Evolutionary conservation across 176 grass and related monocot species (phyloP), one percentile per base, ranked within the genome.

Genomic region (Eremochloa ophiuroides): DNA sequence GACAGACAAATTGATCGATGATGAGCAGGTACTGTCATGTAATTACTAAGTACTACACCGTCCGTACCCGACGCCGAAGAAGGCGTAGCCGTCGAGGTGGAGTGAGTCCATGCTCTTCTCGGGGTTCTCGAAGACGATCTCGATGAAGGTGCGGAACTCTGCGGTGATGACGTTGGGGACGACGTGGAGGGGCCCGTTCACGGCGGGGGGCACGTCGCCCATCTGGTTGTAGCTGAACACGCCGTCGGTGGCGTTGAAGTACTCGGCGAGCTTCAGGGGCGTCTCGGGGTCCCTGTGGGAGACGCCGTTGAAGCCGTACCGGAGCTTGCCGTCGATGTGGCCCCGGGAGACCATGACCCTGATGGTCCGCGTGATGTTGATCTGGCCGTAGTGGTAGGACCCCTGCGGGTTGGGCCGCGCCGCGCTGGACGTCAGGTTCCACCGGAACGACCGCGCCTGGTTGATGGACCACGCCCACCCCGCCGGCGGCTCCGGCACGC

Each of bases 381-480:
- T 98, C 89, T 84, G 84, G 12, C 95, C 95, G 84, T 98, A 98
- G 88, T 98, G 95, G 79, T 98, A 98, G 2, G 93, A 95, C 0
- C 95, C 95, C 89, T 98, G 95, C 25, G 95, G 95, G 82, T 98
- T 98, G 71, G 95, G 95, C 1, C 95, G 87, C 35, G 95, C 95
- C 3, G 95, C 95, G 75, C 95, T 98, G 71, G 95, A 84, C 31
- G 93, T 98, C 43, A 98, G 88, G 82, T 98, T 98, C 95, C 95
- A 98, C 4, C 90, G 83, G 82, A 98, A 88, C 1, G 95, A 91
- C n/a, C 93, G 64, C 90, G 90, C 95, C 70, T 98, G 95, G 82
- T 91, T 98, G 73, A 98, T 29, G 15, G 93, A 98, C 95, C 95
- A 95, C 0, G 92, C 90, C 88, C 88, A 98, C 7, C 90, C 95